A percentile compares a stretch with the other conserved stretches of the same genome.
Conservation (phyloP, 768 basidiomycete species). For the Trametes cubensis region DNA sequence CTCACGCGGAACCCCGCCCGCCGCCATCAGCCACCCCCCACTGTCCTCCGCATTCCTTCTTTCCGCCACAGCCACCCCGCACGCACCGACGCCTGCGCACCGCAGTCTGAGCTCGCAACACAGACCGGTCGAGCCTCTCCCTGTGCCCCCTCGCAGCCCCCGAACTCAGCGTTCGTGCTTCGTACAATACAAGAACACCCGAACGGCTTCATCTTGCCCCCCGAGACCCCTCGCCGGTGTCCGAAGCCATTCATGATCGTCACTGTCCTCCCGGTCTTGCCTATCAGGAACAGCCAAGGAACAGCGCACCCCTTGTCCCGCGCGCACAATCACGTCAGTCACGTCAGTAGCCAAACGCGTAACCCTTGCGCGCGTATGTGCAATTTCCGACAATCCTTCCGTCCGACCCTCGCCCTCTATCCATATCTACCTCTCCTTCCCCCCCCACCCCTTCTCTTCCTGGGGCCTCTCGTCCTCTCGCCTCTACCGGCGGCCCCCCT, state of each 20-base stretch:
- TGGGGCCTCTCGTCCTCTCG: too few species aligned
- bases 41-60: not conserved
- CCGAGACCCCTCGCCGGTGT: not conserved
- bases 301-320: not conserved
- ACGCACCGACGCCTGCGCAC: not conserved
- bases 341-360: constrained; percentile 19
- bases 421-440: too few species aligned
- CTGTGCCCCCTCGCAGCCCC: not conserved
- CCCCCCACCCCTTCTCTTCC: too few species aligned
- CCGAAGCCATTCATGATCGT: constrained; percentile 19
- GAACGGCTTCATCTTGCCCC: constrained; percentile 4
- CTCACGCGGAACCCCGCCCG: constrained; percentile 23
- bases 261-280: not conserved
- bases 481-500: too few species aligned
- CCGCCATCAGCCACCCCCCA: constrained; percentile 13
- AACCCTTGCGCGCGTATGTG: not conserved
- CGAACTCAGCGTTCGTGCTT: constrained; percentile 12
- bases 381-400: constrained; percentile 8
- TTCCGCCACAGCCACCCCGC: not conserved
- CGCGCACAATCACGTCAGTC: constrained; percentile 2
- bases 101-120: not conserved
- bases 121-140: not conserved
- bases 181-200: constrained; percentile 7
- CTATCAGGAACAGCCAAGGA: constrained; percentile 12
- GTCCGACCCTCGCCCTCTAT: constrained; percentile 3